phyloP scores from a whole-genome alignment of 352 stramenopile genomes.

The Halophytophthora batemanensis region DNA sequence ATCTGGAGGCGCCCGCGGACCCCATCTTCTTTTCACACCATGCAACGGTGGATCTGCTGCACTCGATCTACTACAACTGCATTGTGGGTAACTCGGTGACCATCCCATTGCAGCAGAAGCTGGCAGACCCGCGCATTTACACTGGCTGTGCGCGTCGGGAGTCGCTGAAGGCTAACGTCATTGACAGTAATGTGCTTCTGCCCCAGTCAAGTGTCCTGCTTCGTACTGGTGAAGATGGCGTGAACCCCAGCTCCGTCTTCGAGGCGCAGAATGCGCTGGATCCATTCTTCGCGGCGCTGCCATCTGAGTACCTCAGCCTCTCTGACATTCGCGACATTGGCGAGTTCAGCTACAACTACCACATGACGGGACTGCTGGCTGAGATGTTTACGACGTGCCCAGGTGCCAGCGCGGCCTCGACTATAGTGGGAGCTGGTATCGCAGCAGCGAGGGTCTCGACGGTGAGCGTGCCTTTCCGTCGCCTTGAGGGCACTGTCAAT shows the following conservation, averaged over 20 bases:
- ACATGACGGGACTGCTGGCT: constrained; percentile 66
- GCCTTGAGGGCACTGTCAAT: constrained; percentile 16
- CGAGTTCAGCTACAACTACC: constrained; percentile 83
- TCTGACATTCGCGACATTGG: constrained; percentile 76
- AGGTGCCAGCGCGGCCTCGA: constrained; percentile 29
- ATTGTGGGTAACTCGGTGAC: constrained; percentile 56
- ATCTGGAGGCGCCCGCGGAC: constrained; percentile 73
- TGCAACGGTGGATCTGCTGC: constrained; percentile 75
- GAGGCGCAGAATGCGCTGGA: constrained; percentile 42
- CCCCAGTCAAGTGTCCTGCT: constrained; percentile 54
- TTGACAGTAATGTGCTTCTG: constrained; percentile 52
- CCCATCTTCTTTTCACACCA: constrained; percentile 89
- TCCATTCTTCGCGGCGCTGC: constrained; percentile 56
- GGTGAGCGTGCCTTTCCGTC: constrained; percentile 19
- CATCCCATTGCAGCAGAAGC: constrained; percentile 50
- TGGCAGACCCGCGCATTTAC: constrained; percentile 61
- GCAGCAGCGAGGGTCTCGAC: no score
- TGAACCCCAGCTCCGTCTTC: constrained; percentile 50
- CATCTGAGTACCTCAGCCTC: constrained; percentile 61
- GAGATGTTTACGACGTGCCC: constrained; percentile 76
- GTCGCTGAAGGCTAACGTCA: constrained; percentile 22
- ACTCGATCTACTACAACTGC: constrained; percentile 86
- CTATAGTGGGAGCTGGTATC: constrained; percentile 1
- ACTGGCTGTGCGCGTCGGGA: constrained; percentile 46
- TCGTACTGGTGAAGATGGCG: constrained; percentile 44